These are phyloP conservation scores for Cystobasidium ongulense DNA, from an alignment of 768 basidiomycete genomes.

Conservation along the genomic window DNA sequence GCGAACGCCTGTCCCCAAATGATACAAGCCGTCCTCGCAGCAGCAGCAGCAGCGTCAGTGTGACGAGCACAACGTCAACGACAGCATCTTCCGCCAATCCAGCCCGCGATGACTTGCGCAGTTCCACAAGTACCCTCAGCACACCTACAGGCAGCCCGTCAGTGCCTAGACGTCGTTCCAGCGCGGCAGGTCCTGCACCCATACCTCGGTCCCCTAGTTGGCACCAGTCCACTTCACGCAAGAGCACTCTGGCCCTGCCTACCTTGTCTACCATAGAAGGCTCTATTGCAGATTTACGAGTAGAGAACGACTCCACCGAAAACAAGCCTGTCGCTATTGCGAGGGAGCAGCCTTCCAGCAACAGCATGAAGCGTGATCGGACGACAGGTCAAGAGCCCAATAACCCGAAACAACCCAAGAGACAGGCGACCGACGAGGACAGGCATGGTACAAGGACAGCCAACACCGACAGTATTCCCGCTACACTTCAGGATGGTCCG, in stretches of 20 bases:
- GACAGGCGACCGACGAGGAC: background rate
- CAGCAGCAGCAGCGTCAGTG: background rate
- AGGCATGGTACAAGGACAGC: too few relatives aligned
- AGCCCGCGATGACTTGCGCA: background rate
- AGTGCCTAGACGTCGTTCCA: background rate
- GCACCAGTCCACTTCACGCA: background rate
- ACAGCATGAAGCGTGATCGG: conserved; percentile 10
- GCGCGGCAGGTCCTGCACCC: background rate
- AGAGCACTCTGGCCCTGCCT: conserved; percentile 6
- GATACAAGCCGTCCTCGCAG: background rate
- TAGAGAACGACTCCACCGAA: background rate
- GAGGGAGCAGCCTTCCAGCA: background rate
- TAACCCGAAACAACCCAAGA: background rate
- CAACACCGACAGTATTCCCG: background rate
- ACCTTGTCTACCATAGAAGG: conserved; percentile 17
- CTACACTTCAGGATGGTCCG: too few relatives aligned
- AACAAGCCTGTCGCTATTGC: background rate
- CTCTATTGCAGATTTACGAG: conserved; percentile 1
- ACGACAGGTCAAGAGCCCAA: background rate
- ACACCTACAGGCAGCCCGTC: background rate
- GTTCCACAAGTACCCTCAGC: background rate
- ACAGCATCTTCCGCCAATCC: conserved; percentile 8
- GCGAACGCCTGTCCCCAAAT: background rate
- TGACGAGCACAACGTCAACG: background rate
- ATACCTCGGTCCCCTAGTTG: conserved; percentile 16